Evolutionary conservation across 495 filamentous ascomycete genomes (phyloP).

Genomic region (Penicillium pancosmium): DNA sequence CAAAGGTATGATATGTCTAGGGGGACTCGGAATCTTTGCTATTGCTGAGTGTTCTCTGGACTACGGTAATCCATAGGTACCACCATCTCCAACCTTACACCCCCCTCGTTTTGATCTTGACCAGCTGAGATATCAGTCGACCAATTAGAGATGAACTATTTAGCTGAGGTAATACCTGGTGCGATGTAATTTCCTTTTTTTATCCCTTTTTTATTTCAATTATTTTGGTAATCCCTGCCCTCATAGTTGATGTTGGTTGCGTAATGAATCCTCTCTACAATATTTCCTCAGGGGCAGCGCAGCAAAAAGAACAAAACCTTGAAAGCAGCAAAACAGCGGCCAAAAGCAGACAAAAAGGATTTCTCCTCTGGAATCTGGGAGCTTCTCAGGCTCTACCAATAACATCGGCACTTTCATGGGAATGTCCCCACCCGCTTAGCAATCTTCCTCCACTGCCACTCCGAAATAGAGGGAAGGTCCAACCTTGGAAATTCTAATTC

Average conservation of each 20-base stretch:
- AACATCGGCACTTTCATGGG: not conserved
- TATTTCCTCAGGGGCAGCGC: too few species aligned
- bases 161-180: not conserved
- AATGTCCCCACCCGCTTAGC: conserved; percentile 5
- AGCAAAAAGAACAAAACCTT: too few species aligned
- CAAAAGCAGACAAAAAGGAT: too few species aligned
- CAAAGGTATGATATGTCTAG: too few species aligned
- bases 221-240: too few species aligned
- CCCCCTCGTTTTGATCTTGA: not conserved
- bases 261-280: too few species aligned
- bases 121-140: not conserved
- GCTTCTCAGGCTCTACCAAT: not conserved
- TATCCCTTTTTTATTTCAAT: too few species aligned
- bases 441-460: not conserved
- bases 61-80: not conserved
- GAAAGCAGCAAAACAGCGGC: too few species aligned
- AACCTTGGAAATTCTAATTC: conserved; percentile 4
- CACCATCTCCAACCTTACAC: not conserved
- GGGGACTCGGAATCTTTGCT: too few species aligned
- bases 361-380: not conserved
- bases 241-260: too few species aligned
- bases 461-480: conserved; percentile 5
- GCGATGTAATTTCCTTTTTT: not conserved
- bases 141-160: not conserved
- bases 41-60: too few species aligned